Percentiles rank a stretch among this genome's conserved stretches.
These are phyloP conservation scores for Neofusicoccum cordaticola DNA, from an alignment of 2,329 filamentous ascomycete genomes.

Conservation along the genomic window DNA sequence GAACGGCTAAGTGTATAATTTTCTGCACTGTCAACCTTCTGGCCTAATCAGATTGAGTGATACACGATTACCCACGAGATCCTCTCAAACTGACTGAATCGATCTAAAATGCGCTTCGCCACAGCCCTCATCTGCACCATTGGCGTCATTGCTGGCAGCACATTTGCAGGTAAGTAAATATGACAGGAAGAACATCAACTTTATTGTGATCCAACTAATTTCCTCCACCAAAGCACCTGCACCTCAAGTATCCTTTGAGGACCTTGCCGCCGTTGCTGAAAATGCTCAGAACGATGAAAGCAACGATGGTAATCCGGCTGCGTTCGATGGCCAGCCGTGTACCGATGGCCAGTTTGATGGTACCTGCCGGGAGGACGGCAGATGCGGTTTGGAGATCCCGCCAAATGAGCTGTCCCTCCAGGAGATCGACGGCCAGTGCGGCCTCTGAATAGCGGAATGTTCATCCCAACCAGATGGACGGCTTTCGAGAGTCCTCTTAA, in stretches of 20 bases:
- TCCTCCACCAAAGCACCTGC: neutral
- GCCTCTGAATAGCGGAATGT: neutral
- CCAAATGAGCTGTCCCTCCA: neutral
- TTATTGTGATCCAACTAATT: neutral
- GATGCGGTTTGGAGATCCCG: neutral
- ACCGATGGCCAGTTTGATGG: neutral
- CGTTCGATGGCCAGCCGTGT: neutral
- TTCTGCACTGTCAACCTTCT: too few relatives aligned
- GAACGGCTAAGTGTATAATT: too few relatives aligned
- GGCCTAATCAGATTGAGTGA: too few relatives aligned
- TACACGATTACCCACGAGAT: too few relatives aligned
- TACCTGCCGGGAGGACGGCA: neutral
- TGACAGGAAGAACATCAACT: neutral
- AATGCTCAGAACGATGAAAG: neutral
- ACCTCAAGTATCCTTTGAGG: neutral
- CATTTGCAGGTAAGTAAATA: neutral
- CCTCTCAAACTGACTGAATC: too few relatives aligned
- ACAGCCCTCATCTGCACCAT: neutral
- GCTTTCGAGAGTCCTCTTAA: too few relatives aligned
- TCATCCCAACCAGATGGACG: too few relatives aligned
- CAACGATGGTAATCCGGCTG: neutral
- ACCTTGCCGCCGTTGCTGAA: neutral
- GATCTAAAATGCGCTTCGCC: neutral
- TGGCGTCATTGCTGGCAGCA: neutral
- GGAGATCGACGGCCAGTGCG: neutral